Base-by-base conservation (phyloP, 345 rosid genomes). In the Heritiera fomes region DNA sequence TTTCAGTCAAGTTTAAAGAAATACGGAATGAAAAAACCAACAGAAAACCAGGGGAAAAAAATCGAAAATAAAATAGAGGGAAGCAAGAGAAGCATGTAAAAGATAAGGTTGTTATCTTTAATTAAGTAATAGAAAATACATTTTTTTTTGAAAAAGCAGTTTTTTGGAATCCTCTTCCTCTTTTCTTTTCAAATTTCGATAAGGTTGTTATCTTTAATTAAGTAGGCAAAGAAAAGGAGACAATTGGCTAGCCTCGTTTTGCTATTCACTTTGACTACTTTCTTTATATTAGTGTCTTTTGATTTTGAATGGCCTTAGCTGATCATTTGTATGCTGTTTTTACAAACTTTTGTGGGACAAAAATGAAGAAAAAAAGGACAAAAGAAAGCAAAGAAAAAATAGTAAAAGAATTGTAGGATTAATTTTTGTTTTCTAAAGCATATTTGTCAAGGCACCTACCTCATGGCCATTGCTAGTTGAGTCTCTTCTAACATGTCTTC, bases 401-500 rank as follows among this genome's bases (percentile, higher is more conserved):
- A 34, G 38, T 34, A 34, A 38, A n/a, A 7, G 2, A 75, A 50
- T 53, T 23, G 43, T 5, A 28, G 41, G 67, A 23, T 12, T 61
- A 60, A 23, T 46, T 47, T 28, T 20, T 32, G 18, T n/a, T 17
- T 50, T 55, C 38, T 14, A 7, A 41, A 82, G 80, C 77, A 71
- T 14, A 53, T 15, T 45, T 2, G 13, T 38, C 7, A 11, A 73
- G 64, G 63, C 18, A 73, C 64, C 49, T 83, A 94, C 99, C 97
- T 96, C 99, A 76, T 96, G 99, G 47, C 97, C 98, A 82, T 88
- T 88, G 87, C 90, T 83, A 41, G 85, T 83, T 30, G 94, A 85
- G 83, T 96, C 99, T 90, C 98, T 90, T 78, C 93, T 85, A 43
- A 90, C 86, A 76, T 80, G 88, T 75, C 88, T 89, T 30, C 88